A percentile compares a stretch with the other conserved stretches of the same genome.
phyloP scores from a whole-genome alignment of 2,329 filamentous ascomycete genomes.

The Cercospora sp. region DNA sequence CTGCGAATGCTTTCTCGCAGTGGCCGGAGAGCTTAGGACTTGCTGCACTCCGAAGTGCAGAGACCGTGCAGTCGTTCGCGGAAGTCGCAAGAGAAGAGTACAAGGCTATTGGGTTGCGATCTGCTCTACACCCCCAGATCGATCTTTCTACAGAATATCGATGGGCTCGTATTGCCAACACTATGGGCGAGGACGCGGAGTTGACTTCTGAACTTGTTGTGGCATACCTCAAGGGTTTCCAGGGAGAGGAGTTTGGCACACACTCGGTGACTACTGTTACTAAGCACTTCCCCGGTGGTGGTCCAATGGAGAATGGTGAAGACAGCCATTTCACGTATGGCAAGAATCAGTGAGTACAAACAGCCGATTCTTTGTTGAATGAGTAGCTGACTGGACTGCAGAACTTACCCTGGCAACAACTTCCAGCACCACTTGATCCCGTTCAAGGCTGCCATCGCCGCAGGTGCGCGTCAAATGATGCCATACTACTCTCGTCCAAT shows the following conservation, averaged over 20 bases:
- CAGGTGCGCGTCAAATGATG: conserved; percentile 56
- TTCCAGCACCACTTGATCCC: conserved; percentile 54
- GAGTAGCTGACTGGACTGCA: not conserved
- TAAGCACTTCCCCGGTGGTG: conserved; percentile 58
- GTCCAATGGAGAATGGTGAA: conserved; percentile 52
- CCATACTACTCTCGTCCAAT: conserved; percentile 54
- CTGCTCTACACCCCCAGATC: conserved; percentile 54
- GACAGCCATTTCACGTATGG: conserved; percentile 57
- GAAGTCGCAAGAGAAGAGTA: conserved; percentile 54
- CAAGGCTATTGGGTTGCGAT: conserved; percentile 46
- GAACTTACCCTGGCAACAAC: conserved; percentile 53
- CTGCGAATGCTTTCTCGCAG: conserved; percentile 50
- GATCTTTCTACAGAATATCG: conserved; percentile 55
- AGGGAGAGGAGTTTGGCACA: conserved; percentile 48
- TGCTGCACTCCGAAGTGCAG: conserved; percentile 50
- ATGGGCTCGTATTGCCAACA: conserved; percentile 51
- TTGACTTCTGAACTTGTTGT: conserved; percentile 35
- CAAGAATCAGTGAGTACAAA: conserved; percentile 44
- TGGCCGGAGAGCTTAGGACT: conserved; percentile 57
- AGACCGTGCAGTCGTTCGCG: conserved; percentile 50
- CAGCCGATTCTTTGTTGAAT: not conserved
- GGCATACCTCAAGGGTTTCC: conserved; percentile 53
- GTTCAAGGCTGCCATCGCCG: conserved; percentile 54
- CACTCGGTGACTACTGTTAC: conserved; percentile 52
- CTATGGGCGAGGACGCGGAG: conserved; percentile 54